Percentiles rank a stretch among this genome's conserved stretches.
Conservation (phyloP, 2,329 filamentous ascomycete genomes). For the Calonectria pteridis region DNA sequence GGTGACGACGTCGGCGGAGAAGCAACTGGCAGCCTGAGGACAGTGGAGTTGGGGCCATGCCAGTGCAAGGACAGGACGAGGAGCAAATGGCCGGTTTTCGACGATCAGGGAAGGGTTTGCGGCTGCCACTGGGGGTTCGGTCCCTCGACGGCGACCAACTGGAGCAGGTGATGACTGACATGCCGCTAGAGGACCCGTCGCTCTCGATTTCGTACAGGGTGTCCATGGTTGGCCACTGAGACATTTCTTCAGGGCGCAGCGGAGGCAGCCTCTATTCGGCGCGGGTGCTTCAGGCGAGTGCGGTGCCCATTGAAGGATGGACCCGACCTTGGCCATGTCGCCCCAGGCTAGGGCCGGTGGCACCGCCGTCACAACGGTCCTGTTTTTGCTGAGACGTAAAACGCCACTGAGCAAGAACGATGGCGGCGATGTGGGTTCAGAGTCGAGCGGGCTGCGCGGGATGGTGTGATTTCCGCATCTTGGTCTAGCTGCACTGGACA, state of each 20-base stretch:
- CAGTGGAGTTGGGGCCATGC: constrained; percentile 37
- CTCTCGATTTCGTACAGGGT: constrained; percentile 38
- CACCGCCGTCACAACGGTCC: constrained; percentile 38
- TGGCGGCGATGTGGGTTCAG: constrained; percentile 41
- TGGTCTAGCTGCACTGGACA: constrained; percentile 36
- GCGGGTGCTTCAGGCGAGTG: constrained; percentile 27
- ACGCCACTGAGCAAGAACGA: constrained; percentile 34
- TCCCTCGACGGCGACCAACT: constrained; percentile 36
- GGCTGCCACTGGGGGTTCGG: constrained; percentile 40
- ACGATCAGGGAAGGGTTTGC: constrained; percentile 37
- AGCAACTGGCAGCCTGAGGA: constrained; percentile 39
- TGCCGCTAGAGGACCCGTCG: constrained; percentile 39
- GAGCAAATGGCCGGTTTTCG: constrained; percentile 34
- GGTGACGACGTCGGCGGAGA: constrained; percentile 43
- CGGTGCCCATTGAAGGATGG: constrained; percentile 37
- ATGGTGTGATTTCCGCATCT: constrained; percentile 44
- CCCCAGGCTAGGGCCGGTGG: constrained; percentile 33
- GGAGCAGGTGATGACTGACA: constrained; percentile 41
- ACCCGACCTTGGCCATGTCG: constrained; percentile 33
- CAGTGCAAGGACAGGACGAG: constrained; percentile 34
- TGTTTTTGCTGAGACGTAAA: constrained; percentile 30
- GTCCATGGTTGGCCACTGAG: constrained; percentile 38
- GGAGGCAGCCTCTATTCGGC: constrained; percentile 31
- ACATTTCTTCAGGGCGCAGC: constrained; percentile 42
- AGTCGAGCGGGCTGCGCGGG: constrained; percentile 32